Evolutionary conservation across 2,329 filamentous ascomycete species (phyloP), one percentile per base, ranked within the genome.

Genomic region (Epichloe brachyelytri): DNA sequence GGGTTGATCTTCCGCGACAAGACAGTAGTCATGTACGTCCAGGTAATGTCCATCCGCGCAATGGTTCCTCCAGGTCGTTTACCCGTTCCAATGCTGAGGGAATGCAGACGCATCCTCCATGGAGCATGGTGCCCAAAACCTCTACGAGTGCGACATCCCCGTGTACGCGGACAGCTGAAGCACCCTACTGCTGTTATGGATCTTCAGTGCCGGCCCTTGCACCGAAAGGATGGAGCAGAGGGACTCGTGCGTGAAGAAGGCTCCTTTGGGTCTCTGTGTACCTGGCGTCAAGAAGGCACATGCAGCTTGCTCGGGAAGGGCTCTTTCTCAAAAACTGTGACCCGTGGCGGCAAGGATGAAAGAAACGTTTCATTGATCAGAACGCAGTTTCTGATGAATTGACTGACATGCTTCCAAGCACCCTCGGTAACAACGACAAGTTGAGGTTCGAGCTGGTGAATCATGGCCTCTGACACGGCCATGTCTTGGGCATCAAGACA

Each of bases 271-370:
- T 43, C 51, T 55, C 48, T 71, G 73, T 46, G 74, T 74, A 6
- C 61, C 61, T 0, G 76, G 77, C 0, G 77, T 76, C 54, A 84
- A 80, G 4, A 86, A 73, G 3, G 81, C 71, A 58, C 82, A 85
- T 0, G 81, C 80, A 2, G 72, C 70, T 22, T 76, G 72, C 20
- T 73, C 67, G 0, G 72, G 67, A 0, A 65, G 60, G 70, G 64
- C 5, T 65, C 56, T 0, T 64, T 62, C 0, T 65, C 57, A 0
- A 59, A 58, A 0, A 66, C 60, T 17, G 51, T 59, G 54, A 55
- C 54, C 54, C 62, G 64, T 43, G 58, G 63, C 37, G 56, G 61
- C 3, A 71, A 60, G 10, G 66, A 62, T 3, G 63, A 54, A 44
- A 75, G 65, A 46, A 71, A 65, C 4, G 66, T 59, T 30, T 71